Conservation (phyloP, 805 yeast genomes). For the Ogataea parapolymorpha region DNA sequence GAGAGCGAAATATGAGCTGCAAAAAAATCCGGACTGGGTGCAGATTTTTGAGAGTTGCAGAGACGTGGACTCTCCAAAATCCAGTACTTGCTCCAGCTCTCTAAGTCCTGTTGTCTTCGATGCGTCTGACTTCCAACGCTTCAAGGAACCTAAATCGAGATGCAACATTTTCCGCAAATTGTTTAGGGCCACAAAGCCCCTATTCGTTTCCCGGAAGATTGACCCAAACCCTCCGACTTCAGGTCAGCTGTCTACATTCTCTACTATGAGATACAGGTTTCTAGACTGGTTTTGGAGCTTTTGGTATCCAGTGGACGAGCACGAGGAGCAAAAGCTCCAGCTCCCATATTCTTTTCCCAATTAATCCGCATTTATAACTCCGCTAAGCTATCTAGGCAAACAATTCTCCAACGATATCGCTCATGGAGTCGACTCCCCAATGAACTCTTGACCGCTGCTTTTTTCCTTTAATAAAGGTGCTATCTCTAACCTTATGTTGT, state of each 20-base stretch:
- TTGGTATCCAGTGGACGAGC: slow-evolving; percentile 24
- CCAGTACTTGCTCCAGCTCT: not conserved
- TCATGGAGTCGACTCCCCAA: slow-evolving; percentile 63
- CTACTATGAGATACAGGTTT: slow-evolving; percentile 13
- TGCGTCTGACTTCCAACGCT: not conserved
- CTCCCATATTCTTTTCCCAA: not conserved
- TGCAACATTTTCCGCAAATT: slow-evolving; percentile 3
- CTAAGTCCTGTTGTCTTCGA: not conserved
- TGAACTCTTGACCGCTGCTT: slow-evolving; percentile 54
- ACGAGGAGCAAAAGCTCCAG: not conserved
- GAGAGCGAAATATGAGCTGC: not conserved
- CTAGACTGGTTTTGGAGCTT: slow-evolving; percentile 25
- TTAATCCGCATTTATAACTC: not conserved
- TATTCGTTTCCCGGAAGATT: slow-evolving; percentile 6
- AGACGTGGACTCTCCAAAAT: not conserved
- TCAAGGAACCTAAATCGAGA: slow-evolving; percentile 4
- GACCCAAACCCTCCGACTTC: slow-evolving; percentile 6
- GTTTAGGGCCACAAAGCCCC: slow-evolving; percentile 2
- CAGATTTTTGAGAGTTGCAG: slow-evolving; percentile 14
- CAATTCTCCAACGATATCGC: slow-evolving; percentile 49
- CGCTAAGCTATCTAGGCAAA: slow-evolving; percentile 8
- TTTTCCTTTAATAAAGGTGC: slow-evolving; percentile 50
- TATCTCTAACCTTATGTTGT: slow-evolving; percentile 41
- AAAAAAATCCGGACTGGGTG: slow-evolving; percentile 17
- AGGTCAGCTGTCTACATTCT: slow-evolving; percentile 12